Base-by-base conservation (phyloP, 345 rosid genomes). In the Cardamine resedifolia region DNA sequence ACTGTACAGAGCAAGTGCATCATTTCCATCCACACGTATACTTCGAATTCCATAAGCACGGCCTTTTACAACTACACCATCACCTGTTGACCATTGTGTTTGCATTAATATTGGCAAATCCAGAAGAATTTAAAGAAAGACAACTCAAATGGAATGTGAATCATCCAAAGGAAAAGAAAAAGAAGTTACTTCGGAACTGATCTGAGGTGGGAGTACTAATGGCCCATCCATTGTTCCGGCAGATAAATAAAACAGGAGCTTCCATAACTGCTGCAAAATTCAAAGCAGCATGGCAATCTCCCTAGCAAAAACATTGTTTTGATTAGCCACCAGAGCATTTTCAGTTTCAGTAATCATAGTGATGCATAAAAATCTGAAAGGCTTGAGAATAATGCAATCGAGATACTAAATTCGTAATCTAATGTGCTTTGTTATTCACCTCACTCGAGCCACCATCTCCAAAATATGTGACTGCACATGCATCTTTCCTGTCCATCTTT, bases 171-270 rank as follows among this genome's bases (percentile, higher is more conserved):
- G 10, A 39, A 44, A 60, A 48, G 41, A 64, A 63, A 55, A 49
- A 3, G n/a, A 52, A n/a, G 75, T 61, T 85, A 91, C 97, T 87
- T 82, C 96, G 90, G 77, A 91, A 89, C 79, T 89, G 97, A 49
- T 91, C 96, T 43, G 94, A 81, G 51, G 80, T 71, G 23, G 91
- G 91, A 27, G 96, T 89, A 55, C 97, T 91, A 64, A 91, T 91
- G 3, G 96, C 96, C 97, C 96, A 89, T 77, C 94, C 97, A 65
- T 89, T 91, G 85, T 89, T 89, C 49, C 96, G 85, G 74, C 97
- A 91, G 30, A 91, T 81, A 58, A 91, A 91, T 24, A 91, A 79
- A 20, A 91, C 96, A 0, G 97, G 94, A 16, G 88, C 91, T 76
- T 89, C 93, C 83, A 82, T 71, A 23, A 91, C 94, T 5, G 90